Base-by-base conservation (phyloP, 768 basidiomycete genomes). In the Kwoniella dejecticola region DNA sequence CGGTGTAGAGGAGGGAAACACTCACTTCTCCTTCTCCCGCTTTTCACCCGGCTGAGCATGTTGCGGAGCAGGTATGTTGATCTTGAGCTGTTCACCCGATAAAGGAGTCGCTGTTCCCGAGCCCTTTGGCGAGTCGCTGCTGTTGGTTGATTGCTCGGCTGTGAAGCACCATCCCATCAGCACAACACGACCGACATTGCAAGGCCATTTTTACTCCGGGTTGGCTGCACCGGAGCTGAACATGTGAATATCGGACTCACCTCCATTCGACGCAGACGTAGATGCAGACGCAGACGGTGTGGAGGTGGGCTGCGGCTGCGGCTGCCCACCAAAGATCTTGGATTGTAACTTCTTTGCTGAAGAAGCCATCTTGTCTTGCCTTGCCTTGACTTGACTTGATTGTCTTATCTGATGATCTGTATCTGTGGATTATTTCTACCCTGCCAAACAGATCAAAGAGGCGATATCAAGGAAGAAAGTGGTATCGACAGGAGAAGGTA, bases 331-430 rank as follows among this genome's bases (percentile, higher is more conserved):
- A 76, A 90, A 90, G 45, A 90, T 82, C 79, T 84, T 89, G 27
- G 83, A 85, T 70, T 90, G 89, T 17, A 90, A 83, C 71, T 85
- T 86, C 77, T 84, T 88, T 36, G 82, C 76, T 27, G 84, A 82
- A 47, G 79, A 50, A n/a, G 48, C 59, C 84, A 84, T 84, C 70
- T 60, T 62, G 41, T 46, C 41, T 8, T 42, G 6, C 17, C 7
- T 42, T 42, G 6, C 41, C 5, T 11, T 42, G 19, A 6, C 11
- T 13, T 13, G 41, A n/a, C n/a, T n/a, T n/a, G n/a, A n/a, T n/a
- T n/a, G n/a, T n/a, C n/a, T n/a, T n/a, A n/a, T n/a, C n/a, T n/a
- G n/a, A n/a, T n/a, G n/a, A n/a, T n/a, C n/a, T n/a, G n/a, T n/a
- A n/a, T n/a, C n/a, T n/a, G n/a, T n/a, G n/a, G n/a, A n/a, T n/a